Base-by-base conservation (phyloP, 495 filamentous ascomycete species). In the Wilcoxina mikolae region DNA sequence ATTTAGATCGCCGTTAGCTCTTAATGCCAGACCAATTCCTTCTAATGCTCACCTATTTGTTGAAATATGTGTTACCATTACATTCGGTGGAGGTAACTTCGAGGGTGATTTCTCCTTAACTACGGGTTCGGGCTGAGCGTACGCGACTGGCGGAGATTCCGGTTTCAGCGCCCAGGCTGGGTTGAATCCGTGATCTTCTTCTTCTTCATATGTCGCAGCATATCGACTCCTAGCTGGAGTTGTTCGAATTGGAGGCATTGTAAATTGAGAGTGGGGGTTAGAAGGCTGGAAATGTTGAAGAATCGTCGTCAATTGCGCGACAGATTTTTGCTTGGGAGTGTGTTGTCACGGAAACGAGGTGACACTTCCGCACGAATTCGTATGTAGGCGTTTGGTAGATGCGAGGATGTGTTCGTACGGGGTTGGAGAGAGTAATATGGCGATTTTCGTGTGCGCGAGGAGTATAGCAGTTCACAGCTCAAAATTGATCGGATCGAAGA, bases 101-200 rank as follows among this genome's bases (percentile, higher is more conserved):
- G 12, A 1, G 27, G 46, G 24, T 29, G 15, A 49, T 25, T 46
- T 24, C 23, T 35, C 31, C 31, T 35, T 9, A 9, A 5, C 12
- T 45, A n/a, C 18, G 42, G 42, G 42, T 45, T 5, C 20, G 18
- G 18, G 7, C 5, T 5, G 12, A 7, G 7, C 11, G 11, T 27
- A 33, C 9, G 12, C 12, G 28, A 22, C 18, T 26, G 25, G 7
- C 18, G 33, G 20, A 22, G 17, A 9, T 23, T 52, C 28, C 29
- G 49, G 55, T 12, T 17, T 31, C 46, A 24, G n/a, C 29, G 62
- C 62, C 62, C 62, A 65, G 7, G 48, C 48, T 17, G 62, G 48
- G 15, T 65, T 55, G 51, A 65, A 65, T 2, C 62, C 62, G 25
- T 65, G 38, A 15, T 59, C 54, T 39, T 52, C 27, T 12, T 49